Conservation (phyloP, 1,284 basidiomycete genomes). For the Cutaneotrichosporon sp. region DNA sequence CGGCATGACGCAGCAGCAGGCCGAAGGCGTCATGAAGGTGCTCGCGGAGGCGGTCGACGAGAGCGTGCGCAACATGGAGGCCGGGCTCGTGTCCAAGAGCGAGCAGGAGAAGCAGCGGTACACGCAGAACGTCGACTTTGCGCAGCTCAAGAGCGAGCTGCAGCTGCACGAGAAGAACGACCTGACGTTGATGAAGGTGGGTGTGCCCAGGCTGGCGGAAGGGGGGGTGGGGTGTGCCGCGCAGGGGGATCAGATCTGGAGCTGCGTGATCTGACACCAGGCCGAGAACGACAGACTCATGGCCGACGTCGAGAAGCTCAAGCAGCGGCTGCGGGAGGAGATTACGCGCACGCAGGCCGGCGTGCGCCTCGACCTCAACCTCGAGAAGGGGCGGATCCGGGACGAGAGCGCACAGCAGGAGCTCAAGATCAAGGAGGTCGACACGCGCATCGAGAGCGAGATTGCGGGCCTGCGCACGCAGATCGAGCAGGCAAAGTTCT, state of each 20-base stretch:
- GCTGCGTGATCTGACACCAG: neutral
- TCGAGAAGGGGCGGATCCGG: constrained; percentile 92
- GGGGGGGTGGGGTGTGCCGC: too few species aligned
- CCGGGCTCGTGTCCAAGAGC: constrained; percentile 88
- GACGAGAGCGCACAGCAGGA: constrained; percentile 93
- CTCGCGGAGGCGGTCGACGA: constrained; percentile 95
- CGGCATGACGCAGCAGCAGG: constrained; percentile 82
- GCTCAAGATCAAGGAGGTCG: constrained; percentile 97
- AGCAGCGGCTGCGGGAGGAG: constrained; percentile 89
- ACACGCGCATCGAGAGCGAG: constrained; percentile 95
- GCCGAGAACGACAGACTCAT: constrained; percentile 91
- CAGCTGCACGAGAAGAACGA: constrained; percentile 98
- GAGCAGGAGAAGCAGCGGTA: constrained; percentile 97
- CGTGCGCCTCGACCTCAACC: constrained; percentile 90
- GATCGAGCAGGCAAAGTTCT: constrained; percentile 84
- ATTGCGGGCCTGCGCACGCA: constrained; percentile 86
- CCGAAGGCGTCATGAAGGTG: constrained; percentile 91
- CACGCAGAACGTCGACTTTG: constrained; percentile 96
- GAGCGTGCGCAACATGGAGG: constrained; percentile 89
- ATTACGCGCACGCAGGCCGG: constrained; percentile 91
- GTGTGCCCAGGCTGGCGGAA: neutral
- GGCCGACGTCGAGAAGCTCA: constrained; percentile 92
- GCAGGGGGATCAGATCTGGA: neutral
- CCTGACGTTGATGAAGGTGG: constrained; percentile 80
- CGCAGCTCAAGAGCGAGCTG: constrained; percentile 92